Conservation (phyloP, 257 asterid species). For the Solanum bukasovii region DNA sequence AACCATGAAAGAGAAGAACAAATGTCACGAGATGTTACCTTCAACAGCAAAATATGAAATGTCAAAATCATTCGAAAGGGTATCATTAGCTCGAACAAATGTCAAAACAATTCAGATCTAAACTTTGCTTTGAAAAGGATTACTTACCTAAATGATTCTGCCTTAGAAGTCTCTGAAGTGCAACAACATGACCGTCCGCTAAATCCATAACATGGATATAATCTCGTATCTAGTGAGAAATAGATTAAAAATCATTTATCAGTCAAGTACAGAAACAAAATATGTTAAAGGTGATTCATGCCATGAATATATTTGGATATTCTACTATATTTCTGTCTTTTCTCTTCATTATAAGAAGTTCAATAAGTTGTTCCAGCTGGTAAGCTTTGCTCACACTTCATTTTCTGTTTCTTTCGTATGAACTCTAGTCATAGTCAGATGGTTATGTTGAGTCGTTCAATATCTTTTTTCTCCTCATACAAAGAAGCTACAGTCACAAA, state of each 20-base stretch:
- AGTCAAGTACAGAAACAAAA: neutral
- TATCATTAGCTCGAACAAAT: neutral
- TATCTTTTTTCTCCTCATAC: neutral
- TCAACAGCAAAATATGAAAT: neutral
- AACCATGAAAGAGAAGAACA: neutral
- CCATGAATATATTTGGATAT: neutral
- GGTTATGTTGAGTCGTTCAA: neutral
- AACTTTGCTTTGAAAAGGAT: neutral
- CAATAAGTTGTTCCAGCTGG: neutral
- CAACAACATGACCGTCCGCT: constrained; percentile 93
- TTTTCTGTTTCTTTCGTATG: neutral
- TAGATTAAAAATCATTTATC: neutral
- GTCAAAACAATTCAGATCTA: neutral
- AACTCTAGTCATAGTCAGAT: neutral
- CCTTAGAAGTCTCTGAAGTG: constrained; percentile 66
- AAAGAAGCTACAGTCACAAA: neutral
- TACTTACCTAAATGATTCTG: constrained; percentile 44
- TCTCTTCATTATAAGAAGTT: neutral
- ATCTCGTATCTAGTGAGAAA: constrained; percentile 57
- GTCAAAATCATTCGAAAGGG: neutral
- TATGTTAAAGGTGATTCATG: neutral
- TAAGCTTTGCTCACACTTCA: neutral
- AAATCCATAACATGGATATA: constrained; percentile 98
- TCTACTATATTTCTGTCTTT: neutral
- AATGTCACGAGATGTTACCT: neutral